Conservation (phyloP, 164 flowering plant genomes). For the Cinnamomum chago region DNA sequence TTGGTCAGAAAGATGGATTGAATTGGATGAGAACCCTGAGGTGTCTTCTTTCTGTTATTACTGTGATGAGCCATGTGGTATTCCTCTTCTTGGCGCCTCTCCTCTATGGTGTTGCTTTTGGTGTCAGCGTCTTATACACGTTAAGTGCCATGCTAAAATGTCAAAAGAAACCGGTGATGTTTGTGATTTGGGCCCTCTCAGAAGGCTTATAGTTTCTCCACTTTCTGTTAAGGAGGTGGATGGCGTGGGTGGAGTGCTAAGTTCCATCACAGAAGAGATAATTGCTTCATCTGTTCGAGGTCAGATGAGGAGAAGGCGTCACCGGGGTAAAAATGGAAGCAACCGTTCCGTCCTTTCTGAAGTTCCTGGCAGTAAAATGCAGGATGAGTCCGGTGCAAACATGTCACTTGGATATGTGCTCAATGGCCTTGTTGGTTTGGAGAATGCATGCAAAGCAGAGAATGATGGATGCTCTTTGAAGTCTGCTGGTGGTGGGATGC, state of each 20-base stretch:
- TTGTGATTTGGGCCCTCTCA: conserved; percentile 73
- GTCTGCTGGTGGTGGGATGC: conserved; percentile 17
- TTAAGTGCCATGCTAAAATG: conserved; percentile 64
- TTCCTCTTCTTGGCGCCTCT: conserved; percentile 60
- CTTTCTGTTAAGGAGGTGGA: conserved; percentile 52
- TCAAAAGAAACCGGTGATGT: conserved; percentile 59
- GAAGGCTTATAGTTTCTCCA: conserved; percentile 67
- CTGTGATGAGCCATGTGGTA: conserved; percentile 83
- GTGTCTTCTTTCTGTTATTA: conserved; percentile 58
- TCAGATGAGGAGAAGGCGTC: conserved; percentile 48
- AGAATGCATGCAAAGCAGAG: conserved; percentile 28
- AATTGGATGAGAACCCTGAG: conserved; percentile 58
- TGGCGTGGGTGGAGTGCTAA: conserved; percentile 30
- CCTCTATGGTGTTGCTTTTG: conserved; percentile 80
- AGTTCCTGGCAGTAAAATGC: conserved; percentile 29
- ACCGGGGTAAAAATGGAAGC: conserved; percentile 37
- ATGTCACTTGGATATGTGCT: conserved; percentile 35
- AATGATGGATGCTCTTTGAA: conserved; percentile 17
- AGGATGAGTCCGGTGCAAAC: conserved; percentile 32
- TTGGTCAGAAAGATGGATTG: conserved; percentile 74
- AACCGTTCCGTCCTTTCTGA: conserved; percentile 15
- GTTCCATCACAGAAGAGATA: conserved; percentile 43
- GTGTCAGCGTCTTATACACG: conserved; percentile 85
- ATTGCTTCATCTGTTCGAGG: conserved; percentile 53
- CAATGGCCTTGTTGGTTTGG: conserved; percentile 41